phyloP scores from a whole-genome alignment of 768 basidiomycete genomes.

The Podaxis sp. region DNA sequence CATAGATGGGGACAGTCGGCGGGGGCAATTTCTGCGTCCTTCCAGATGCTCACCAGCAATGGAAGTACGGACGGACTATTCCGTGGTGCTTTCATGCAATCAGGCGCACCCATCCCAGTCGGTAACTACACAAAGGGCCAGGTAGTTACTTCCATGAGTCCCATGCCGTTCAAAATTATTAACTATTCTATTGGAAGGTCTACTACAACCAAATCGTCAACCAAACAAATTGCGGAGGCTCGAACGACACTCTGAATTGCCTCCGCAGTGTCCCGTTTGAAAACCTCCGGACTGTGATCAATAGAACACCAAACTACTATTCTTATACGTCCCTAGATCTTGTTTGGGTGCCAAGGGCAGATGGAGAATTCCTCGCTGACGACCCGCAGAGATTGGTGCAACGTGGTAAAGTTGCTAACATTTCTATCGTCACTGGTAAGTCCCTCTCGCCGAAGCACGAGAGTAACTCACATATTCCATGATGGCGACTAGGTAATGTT shows the following conservation, averaged over 20 bases:
- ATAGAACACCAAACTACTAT: conserved; percentile 22
- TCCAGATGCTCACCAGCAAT: conserved; percentile 40
- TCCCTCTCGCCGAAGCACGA: background rate
- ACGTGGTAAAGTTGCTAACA: conserved; percentile 39
- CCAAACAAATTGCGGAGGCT: conserved; percentile 28
- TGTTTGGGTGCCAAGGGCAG: conserved; percentile 44
- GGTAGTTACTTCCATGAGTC: conserved; percentile 1
- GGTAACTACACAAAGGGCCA: conserved; percentile 28
- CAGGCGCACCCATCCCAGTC: conserved; percentile 30
- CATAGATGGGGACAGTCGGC: conserved; percentile 48
- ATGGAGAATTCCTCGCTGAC: conserved; percentile 44
- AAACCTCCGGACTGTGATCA: conserved; percentile 24
- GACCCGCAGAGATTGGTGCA: conserved; percentile 36
- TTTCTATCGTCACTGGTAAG: conserved; percentile 40
- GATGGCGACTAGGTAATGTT: conserved; percentile 32
- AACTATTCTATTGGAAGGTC: background rate
- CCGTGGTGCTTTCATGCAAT: conserved; percentile 42
- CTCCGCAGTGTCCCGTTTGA: conserved; percentile 32
- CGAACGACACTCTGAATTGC: conserved; percentile 36
- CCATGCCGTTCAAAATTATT: background rate
- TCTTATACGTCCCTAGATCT: conserved; percentile 33
- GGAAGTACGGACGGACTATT: conserved; percentile 34
- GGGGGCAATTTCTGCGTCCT: conserved; percentile 43
- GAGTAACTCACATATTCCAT: background rate
- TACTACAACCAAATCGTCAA: conserved; percentile 38